Base-by-base conservation (phyloP, 352 stramenopile species). In the Thalassiosira livingstoniorum region DNA sequence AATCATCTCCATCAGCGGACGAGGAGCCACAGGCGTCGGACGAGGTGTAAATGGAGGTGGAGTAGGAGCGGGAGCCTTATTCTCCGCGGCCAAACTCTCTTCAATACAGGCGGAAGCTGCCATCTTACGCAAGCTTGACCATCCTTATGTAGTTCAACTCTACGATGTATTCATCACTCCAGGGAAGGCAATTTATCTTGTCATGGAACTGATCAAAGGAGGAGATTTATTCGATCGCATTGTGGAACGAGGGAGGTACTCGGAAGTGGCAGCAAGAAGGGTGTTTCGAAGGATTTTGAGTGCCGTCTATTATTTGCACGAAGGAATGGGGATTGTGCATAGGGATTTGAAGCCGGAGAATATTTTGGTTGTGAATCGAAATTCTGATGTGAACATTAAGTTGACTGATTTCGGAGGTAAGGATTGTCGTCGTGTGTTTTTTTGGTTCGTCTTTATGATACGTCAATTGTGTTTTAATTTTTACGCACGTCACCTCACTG, bases 171-270 rank as follows among this genome's bases (percentile, higher is more conserved):
- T 89, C 82, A 84, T 93, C 11, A 87, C 91, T 57, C 74, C 75
- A 2, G 80, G 96, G 10, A 83, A 86, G 51, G 88, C 79, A 78
- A 97, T 99, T 76, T 99, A 98, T 90, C 96, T 99, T 55, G 97
- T 99, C 32, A 98, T 98, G 85, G 98, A 99, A 85, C 91, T 99
- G 0, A 91, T 99, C 0, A 88, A 90, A 5, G 97, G 97, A n/a
- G 97, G 97, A 18, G 97, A 99, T 79, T 84, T 99, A 4, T 99
- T 99, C 87, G 97, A 98, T 87, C 92, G 95, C 2, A 99, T 99
- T 76, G 96, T 98, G 0, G 93, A 97, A 55, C 95, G 94, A 34
- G 96, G 95, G 68, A 94, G 90, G 60, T 98, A 98, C 85, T 96
- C 93, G 4, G 97, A 99, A 78, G 90, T 96, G n/a, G 96, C 99